Conservation (phyloP, 192 early-diverging fungal species). For the Coemansia reversa region DNA sequence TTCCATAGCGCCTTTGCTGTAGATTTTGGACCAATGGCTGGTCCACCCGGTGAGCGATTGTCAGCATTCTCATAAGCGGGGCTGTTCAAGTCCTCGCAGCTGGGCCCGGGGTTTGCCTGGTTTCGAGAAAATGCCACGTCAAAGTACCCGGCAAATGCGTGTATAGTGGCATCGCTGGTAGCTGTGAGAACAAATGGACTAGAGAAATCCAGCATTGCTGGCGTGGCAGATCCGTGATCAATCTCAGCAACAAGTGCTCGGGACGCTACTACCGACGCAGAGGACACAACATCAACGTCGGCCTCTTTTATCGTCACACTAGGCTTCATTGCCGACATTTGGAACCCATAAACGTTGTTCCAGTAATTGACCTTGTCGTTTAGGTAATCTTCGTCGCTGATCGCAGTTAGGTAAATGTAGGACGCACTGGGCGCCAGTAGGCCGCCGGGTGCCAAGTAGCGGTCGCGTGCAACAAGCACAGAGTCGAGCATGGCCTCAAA, state of each 20-base stretch:
- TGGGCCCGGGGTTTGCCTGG: constrained; percentile 33
- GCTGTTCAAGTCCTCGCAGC: constrained; percentile 20
- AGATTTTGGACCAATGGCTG: not conserved
- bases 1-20: constrained; percentile 26
- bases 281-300: constrained; percentile 76
- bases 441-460: constrained; percentile 93
- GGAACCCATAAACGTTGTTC: constrained; percentile 94
- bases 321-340: constrained; percentile 84
- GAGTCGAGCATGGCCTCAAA: constrained; percentile 91
- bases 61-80: constrained; percentile 16
- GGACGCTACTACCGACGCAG: constrained; percentile 66
- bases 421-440: constrained; percentile 87
- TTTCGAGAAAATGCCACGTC: constrained; percentile 80
- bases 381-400: constrained; percentile 77
- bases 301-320: constrained; percentile 64
- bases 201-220: constrained; percentile 71
- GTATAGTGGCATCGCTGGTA: constrained; percentile 63
- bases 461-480: constrained; percentile 62
- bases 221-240: constrained; percentile 67
- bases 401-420: constrained; percentile 87
- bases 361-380: constrained; percentile 79
- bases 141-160: constrained; percentile 89
- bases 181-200: constrained; percentile 67
- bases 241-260: constrained; percentile 67
- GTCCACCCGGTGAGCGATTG: not conserved